Conservation (phyloP, 768 basidiomycete genomes). For the Rhizopogon sp. region DNA sequence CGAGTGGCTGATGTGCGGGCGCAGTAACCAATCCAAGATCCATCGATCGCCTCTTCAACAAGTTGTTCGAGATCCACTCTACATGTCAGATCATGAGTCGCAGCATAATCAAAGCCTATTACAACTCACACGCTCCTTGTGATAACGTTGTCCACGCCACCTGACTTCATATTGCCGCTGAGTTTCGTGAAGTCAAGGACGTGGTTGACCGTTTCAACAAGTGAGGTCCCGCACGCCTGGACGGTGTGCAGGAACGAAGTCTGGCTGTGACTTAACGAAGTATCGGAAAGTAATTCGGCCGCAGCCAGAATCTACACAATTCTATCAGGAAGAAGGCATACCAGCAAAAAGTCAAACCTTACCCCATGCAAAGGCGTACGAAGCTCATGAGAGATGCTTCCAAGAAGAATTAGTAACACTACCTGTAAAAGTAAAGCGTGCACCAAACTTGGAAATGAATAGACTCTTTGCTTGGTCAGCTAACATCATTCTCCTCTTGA, state of each 20-base stretch:
- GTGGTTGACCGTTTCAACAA: conserved; percentile 96
- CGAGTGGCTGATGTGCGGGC: conserved; percentile 67
- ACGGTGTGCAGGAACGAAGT: conserved; percentile 87
- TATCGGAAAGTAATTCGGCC: conserved; percentile 86
- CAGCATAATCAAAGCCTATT: neutral
- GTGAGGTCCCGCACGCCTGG: conserved; percentile 90
- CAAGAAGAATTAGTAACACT: conserved; percentile 8
- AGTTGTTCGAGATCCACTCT: conserved; percentile 76
- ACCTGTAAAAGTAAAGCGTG: neutral
- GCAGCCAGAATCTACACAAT: conserved; percentile 72
- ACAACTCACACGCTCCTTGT: conserved; percentile 53
- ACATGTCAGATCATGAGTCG: neutral
- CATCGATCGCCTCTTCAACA: conserved; percentile 86
- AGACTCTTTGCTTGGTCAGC: conserved; percentile 92
- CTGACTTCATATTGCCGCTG: conserved; percentile 78
- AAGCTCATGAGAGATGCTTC: conserved; percentile 80
- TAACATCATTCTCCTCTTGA: conserved; percentile 88
- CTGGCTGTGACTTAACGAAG: conserved; percentile 75
- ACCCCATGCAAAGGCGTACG: conserved; percentile 91
- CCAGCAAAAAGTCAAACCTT: conserved; percentile 16
- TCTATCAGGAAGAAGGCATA: neutral
- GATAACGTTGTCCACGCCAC: conserved; percentile 74
- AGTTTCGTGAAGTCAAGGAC: conserved; percentile 95
- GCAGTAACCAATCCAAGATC: conserved; percentile 90
- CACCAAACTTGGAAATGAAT: conserved; percentile 82